Conservation (phyloP, 1,284 basidiomycete species). For the Naganishia cerealis region DNA sequence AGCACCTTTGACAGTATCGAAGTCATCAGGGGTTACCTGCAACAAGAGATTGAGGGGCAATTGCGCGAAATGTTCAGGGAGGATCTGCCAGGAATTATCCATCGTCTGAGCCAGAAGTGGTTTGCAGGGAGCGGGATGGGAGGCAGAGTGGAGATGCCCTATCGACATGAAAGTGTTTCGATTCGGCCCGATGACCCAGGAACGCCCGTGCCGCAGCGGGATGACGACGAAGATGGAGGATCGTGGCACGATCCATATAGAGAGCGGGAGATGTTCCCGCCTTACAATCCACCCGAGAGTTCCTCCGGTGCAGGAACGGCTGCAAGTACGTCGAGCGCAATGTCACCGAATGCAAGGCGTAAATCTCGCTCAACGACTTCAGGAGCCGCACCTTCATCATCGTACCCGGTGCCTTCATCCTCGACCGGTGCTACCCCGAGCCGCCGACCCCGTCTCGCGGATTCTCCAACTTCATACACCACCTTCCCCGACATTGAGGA, state of each 20-base stretch:
- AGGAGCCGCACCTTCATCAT: conserved; percentile 21
- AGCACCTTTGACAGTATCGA: conserved; percentile 97
- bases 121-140: conserved; percentile 50
- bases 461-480: conserved; percentile 54
- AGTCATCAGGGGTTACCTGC: conserved; percentile 94
- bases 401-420: conserved; percentile 26
- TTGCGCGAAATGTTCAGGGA: conserved; percentile 97
- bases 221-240: conserved; percentile 57
- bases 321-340: conserved; percentile 27
- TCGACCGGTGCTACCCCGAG: background rate
- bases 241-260: conserved; percentile 50
- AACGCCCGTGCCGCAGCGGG: conserved; percentile 21
- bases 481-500: conserved; percentile 80
- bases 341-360: conserved; percentile 14
- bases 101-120: conserved; percentile 93
- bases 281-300: conserved; percentile 51
- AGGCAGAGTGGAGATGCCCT: conserved; percentile 52
- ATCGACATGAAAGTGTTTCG: conserved; percentile 40
- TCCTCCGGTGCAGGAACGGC: conserved; percentile 7
- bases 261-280: conserved; percentile 48
- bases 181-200: conserved; percentile 29
- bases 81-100: conserved; percentile 94
- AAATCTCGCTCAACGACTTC: conserved; percentile 25
- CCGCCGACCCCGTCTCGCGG: conserved; percentile 28
- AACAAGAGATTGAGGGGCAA: conserved; percentile 94